These are phyloP conservation scores for Amanita jacksonii DNA, from an alignment of 768 basidiomycete genomes.

Conservation along the genomic window DNA sequence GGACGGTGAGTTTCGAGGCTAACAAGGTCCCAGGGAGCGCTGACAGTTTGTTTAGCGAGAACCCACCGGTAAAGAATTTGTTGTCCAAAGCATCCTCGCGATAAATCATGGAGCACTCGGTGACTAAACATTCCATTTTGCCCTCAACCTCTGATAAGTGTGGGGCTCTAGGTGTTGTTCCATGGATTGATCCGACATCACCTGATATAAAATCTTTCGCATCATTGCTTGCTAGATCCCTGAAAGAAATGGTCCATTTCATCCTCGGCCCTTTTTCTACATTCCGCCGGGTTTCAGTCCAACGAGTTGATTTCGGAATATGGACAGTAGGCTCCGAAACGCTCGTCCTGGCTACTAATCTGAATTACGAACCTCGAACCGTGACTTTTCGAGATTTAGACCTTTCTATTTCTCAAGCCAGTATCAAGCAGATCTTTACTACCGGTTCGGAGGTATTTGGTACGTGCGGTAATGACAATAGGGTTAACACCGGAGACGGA, in stretches of 20 bases:
- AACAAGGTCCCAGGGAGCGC: neutral
- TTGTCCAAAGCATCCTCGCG: constrained; percentile 53
- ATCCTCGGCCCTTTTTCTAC: constrained; percentile 32
- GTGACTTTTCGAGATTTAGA: constrained; percentile 14
- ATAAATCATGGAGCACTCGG: constrained; percentile 66
- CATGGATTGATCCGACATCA: constrained; percentile 47
- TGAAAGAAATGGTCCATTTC: constrained; percentile 38
- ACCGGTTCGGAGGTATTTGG: constrained; percentile 23
- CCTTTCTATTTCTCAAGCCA: neutral
- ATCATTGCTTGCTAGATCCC: constrained; percentile 35
- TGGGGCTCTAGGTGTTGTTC: constrained; percentile 27
- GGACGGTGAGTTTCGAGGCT: constrained; percentile 28
- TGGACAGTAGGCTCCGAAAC: constrained; percentile 35
- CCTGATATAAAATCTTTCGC: constrained; percentile 43
- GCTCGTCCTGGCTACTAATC: constrained; percentile 43
- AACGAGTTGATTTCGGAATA: constrained; percentile 37
- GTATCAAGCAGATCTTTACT: constrained; percentile 23
- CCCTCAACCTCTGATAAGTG: neutral
- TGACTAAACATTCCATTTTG: constrained; percentile 12
- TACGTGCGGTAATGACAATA: constrained; percentile 3
- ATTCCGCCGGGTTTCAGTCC: constrained; percentile 29
- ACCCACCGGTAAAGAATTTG: constrained; percentile 64
- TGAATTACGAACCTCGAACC: constrained; percentile 28
- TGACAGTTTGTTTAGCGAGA: constrained; percentile 20
- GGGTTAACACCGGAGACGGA: neutral